phyloP scores from a whole-genome alignment of 352 stramenopile species.

The Peronospora belbahrii region DNA sequence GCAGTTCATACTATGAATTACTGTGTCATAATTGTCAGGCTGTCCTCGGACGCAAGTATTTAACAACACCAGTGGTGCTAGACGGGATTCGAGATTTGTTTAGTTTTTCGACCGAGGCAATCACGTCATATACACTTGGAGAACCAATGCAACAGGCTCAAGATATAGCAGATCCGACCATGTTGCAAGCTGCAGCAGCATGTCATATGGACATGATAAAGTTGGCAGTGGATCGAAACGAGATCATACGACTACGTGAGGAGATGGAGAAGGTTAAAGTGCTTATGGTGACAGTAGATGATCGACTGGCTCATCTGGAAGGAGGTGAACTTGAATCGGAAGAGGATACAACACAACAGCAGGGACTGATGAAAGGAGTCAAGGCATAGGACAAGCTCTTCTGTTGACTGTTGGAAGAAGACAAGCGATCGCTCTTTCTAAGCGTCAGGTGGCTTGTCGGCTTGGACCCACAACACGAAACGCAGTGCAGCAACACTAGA shows the following conservation, averaged over 20 bases:
- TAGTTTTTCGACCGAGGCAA: conserved; percentile 63
- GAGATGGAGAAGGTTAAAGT: conserved; percentile 78
- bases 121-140: conserved; percentile 76
- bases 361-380: not conserved
- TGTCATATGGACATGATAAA: conserved; percentile 33
- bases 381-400: conserved; percentile 9
- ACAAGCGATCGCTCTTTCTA: not conserved
- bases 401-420: conserved; percentile 9
- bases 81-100: conserved; percentile 63
- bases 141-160: conserved; percentile 33
- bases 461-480: too few relatives aligned
- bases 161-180: not conserved
- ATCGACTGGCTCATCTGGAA: conserved; percentile 59
- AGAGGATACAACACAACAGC: conserved; percentile 13
- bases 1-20: conserved; percentile 68
- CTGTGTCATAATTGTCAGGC: conserved; percentile 77
- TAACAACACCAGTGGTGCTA: conserved; percentile 54
- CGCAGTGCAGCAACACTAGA: too few relatives aligned
- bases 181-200: conserved; percentile 22
- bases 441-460: not conserved
- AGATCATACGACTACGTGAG: conserved; percentile 44
- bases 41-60: conserved; percentile 66
- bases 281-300: conserved; percentile 64
- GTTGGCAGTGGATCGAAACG: conserved; percentile 39
- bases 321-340: conserved; percentile 38